Base-by-base conservation (phyloP, 164 flowering plant genomes). In the Chloranthus sessilifolius region DNA sequence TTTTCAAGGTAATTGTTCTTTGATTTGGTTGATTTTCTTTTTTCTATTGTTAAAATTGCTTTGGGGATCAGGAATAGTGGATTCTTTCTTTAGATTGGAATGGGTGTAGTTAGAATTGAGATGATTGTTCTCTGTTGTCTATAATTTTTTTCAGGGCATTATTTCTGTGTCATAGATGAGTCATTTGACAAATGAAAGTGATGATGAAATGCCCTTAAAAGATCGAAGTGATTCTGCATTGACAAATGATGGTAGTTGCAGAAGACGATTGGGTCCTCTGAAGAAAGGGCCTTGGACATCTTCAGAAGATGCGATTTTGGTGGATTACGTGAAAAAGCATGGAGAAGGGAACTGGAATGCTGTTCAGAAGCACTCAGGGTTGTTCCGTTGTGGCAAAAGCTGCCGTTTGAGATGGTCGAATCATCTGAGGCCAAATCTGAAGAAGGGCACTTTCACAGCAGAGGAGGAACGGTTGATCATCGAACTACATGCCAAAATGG, bases 201-300 rank as follows among this genome's bases (percentile, higher is more conserved):
- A 76, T 5, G 82, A 69, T 42, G 70, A 45, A 4, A 37, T 61
- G 61, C 42, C 61, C 20, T 61, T 70, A 7, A 66, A 54, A 47
- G 70, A 72, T 61, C 73, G 69, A 28, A 47, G 16, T 4, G 72
- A 57, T 31, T 76, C 80, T 12, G 67, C 76, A 28, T 53, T 60
- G 35, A 12, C 23, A 21, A 81, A 79, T 59, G 81, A 77, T 38
- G 71, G 68, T 33, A 61, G 52, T 23, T 36, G 59, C 44, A 71
- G 69, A 37, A 75, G 66, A 43, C 66, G 65, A 16, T 77, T 73
- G n/a, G 19, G 44, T 53, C 43, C 53, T 56, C 66, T 82, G 54
- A 85, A 85, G 75, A 85, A 85, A 69, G 94, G 88, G 16, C 94
- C 94, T 11, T 85, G 94, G 88, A 78, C 88, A 28, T 58, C 94